Evolutionary conservation across 768 basidiomycete species (phyloP), one percentile per base, ranked within the genome.

Genomic region (Steccherinum ochraceum): DNA sequence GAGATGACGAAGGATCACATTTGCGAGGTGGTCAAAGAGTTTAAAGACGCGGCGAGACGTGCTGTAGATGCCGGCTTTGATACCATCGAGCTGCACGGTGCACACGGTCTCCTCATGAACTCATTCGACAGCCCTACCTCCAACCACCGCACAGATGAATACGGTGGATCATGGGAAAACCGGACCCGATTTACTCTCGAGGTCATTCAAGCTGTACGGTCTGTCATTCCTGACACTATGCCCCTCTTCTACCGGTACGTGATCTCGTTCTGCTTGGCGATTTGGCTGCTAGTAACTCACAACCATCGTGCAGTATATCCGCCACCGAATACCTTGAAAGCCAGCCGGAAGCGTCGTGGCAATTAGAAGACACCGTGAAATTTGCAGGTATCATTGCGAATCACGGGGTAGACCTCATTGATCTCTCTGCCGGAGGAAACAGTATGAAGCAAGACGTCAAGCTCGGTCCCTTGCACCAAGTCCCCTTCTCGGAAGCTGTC

Each of bases 251-350:
- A 84, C 49, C 74, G 89, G 82, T 80, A 61, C 10, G 52, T 19
- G n/a, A n/a, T n/a, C n/a, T n/a, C n/a, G n/a, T n/a, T n/a, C n/a
- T n/a, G n/a, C n/a, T n/a, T n/a, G n/a, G n/a, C n/a, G n/a, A n/a
- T n/a, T n/a, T n/a, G n/a, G n/a, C n/a, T n/a, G n/a, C n/a, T n/a
- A 81, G 83, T 24, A 66, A n/a, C 12, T 84, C 83, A 35, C 90
- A 79, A 0, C n/a, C n/a, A n/a, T n/a, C n/a, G n/a, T n/a, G n/a
- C n/a, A n/a, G n/a, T n/a, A n/a, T n/a, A n/a, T n/a, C n/a, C n/a
- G n/a, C n/a, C n/a, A 83, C 80, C 0, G 90, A 91, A 50, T 86
- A 86, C 81, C 66, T 86, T 4, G 81, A 83, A 56, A 72, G 77
- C 50, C 79, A 81, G 0, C 67, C 84, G 50, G 78, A 84, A 53